Base-by-base conservation (phyloP, 2,329 filamentous ascomycete species). In the Fusarium haematococcum region DNA sequence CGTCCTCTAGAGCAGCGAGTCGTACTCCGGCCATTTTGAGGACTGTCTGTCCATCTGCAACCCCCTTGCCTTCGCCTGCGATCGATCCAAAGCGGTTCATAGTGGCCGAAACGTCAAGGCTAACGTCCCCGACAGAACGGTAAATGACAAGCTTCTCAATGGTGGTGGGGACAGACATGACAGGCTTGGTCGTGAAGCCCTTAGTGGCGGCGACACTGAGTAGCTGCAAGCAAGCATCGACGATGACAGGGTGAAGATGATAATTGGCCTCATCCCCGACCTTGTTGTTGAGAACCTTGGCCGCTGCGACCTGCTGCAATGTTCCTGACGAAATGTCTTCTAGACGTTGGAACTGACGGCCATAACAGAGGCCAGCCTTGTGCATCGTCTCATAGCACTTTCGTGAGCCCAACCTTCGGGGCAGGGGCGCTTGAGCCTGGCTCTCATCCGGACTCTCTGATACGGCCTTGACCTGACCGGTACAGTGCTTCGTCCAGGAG, bases 181-280 rank as follows among this genome's bases (percentile, higher is more conserved):
- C 59, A 50, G 76, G 73, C 32, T 76, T 75, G 30, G 74, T 70
- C 4, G 68, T 73, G 8, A 79, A 66, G 6, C 78, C 79, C 23
- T 70, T 70, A 1, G 68, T 66, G 13, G 70, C 63, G 10, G 80
- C 77, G 5, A 79, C 66, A 56, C 79, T 77, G 23, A 78, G 68
- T 3, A 81, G 71, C 54, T 83, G 82, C 23, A 83, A 59, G 56
- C 75, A 78, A 13, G 76, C 70, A 63, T 86, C 84, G 23, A 86
- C 78, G 56, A 80, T 80, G 5, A 79, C 78, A 0, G 85, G 84
- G 60, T 86, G 85, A 20, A 86, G 71, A 18, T 80, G 73, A 54
- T 85, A 81, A 2, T 77, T 45, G 5, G 73, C 71, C 52, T 79
- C 73, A 45, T 77, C 70, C n/a, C 64, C 74, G 13, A 71, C 70